A percentile compares a stretch with the other conserved stretches of the same genome.
Conservation (phyloP, 192 early-diverging fungal species). For the Coemansia sp. region DNA sequence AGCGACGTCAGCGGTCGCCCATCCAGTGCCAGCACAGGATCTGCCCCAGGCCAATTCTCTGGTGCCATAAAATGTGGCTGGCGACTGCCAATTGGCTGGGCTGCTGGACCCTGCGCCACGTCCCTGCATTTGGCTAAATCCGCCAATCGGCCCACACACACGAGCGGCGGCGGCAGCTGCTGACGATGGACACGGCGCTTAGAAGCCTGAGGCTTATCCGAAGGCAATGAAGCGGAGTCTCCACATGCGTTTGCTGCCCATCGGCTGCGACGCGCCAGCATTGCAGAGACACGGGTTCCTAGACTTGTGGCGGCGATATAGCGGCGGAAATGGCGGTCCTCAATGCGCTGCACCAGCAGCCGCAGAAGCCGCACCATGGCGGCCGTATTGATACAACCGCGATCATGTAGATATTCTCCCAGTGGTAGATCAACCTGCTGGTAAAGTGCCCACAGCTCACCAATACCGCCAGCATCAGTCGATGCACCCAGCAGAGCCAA, state of each 20-base stretch:
- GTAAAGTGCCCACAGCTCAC: slow-evolving; percentile 54
- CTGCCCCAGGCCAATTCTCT: background rate
- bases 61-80: background rate
- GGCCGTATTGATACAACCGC: slow-evolving; percentile 52
- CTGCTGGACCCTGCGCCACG: background rate
- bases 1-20: background rate
- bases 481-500: slow-evolving; percentile 18
- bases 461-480: slow-evolving; percentile 56
- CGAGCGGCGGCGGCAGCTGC: background rate
- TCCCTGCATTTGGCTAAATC: too few relatives aligned
- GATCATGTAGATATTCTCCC: slow-evolving; percentile 51
- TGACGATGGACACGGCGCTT: background rate
- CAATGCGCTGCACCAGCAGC: slow-evolving; percentile 48
- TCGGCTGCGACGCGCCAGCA: slow-evolving; percentile 22
- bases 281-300: slow-evolving; percentile 21
- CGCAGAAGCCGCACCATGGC: slow-evolving; percentile 49
- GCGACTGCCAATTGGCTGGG: background rate
- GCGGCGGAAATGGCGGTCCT: slow-evolving; percentile 56
- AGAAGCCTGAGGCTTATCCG: background rate
- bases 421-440: slow-evolving; percentile 15
- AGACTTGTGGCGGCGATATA: slow-evolving; percentile 27
- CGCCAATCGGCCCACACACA: too few relatives aligned
- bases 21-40: background rate
- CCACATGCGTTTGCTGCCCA: slow-evolving; percentile 10
- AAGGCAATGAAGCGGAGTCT: background rate